Evolutionary conservation across 768 basidiomycete species (phyloP).

Genomic region (Leccinum sublutescens): DNA sequence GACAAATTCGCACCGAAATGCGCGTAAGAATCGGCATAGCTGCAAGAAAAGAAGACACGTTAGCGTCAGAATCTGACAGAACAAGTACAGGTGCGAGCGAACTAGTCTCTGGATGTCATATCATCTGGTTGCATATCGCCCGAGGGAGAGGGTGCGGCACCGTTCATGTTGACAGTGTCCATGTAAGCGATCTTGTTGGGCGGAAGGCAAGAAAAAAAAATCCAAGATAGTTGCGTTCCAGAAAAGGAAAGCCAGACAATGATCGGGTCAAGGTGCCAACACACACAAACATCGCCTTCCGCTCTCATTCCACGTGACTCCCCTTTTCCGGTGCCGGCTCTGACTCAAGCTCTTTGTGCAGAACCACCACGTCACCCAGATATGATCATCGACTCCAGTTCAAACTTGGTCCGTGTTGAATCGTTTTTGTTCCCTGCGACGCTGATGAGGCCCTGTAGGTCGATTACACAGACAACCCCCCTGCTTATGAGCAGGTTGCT

Average conservation of each 20-base stretch:
- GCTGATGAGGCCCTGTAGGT: conserved; percentile 13
- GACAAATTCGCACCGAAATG: conserved; percentile 70
- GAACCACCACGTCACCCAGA: conserved; percentile 1
- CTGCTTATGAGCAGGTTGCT: conserved; percentile 46
- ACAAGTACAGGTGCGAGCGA: conserved; percentile 41
- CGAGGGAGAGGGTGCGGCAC: conserved; percentile 29
- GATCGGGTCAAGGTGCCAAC: conserved; percentile 11
- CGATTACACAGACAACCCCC: conserved; percentile 39
- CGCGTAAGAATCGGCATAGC: conserved; percentile 95
- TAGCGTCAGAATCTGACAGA: conserved; percentile 37
- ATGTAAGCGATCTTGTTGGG: conserved; percentile 3
- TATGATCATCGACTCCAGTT: conserved; percentile 25
- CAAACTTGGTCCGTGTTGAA: conserved; percentile 25
- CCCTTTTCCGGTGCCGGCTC: conserved; percentile 2
- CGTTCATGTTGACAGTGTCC: conserved; percentile 24
- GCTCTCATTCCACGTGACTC: conserved; percentile 21
- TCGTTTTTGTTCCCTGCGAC: not conserved
- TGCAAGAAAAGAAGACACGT: conserved; percentile 41
- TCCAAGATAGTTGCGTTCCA: not conserved
- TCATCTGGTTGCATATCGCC: conserved; percentile 33
- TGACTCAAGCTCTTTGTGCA: conserved; percentile 3
- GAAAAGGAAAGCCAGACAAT: conserved; percentile 8
- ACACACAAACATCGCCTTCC: conserved; percentile 13
- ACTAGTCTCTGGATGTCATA: conserved; percentile 92
- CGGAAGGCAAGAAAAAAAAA: conserved; percentile 2